Percentiles rank a stretch among this genome's conserved stretches.
phyloP scores from a whole-genome alignment of 495 filamentous ascomycete species.

The Letharia columbiana region DNA sequence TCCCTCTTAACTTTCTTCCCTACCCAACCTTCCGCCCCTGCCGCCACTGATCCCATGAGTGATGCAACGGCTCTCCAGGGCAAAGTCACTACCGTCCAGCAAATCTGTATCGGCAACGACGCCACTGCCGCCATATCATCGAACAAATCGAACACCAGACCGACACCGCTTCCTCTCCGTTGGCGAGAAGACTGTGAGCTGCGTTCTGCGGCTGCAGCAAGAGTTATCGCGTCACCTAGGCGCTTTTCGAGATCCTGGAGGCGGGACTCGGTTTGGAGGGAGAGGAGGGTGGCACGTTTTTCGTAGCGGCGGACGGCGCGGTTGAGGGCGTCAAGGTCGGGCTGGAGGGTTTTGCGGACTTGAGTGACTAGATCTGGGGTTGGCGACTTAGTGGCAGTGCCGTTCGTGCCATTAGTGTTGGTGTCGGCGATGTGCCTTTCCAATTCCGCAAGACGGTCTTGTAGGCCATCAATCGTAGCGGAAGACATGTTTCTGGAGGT shows the following conservation, averaged over 20 bases:
- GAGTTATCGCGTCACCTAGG: constrained; percentile 65
- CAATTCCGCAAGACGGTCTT: constrained; percentile 57
- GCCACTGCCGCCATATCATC: constrained; percentile 17
- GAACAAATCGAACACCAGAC: constrained; percentile 27
- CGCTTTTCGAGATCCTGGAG: constrained; percentile 60
- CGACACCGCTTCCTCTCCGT: constrained; percentile 17
- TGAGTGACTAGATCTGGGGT: constrained; percentile 46
- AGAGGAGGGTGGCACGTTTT: constrained; percentile 66
- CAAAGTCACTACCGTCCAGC: constrained; percentile 18
- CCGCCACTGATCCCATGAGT: constrained; percentile 2
- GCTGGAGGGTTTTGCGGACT: constrained; percentile 56
- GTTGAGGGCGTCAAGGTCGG: constrained; percentile 81
- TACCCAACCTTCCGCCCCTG: constrained; percentile 21
- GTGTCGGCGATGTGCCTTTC: constrained; percentile 51
- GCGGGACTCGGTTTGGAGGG: constrained; percentile 65
- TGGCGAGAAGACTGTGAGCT: constrained; percentile 26
- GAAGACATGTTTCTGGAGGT: constrained; percentile 33
- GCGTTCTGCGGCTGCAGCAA: constrained; percentile 67
- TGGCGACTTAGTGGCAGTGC: constrained; percentile 19
- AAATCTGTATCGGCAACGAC: constrained; percentile 32
- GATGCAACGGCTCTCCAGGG: constrained; percentile 16
- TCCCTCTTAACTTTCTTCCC: constrained; percentile 22
- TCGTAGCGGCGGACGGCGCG: constrained; percentile 91
- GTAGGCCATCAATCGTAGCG: constrained; percentile 48
- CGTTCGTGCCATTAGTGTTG: constrained; percentile 23